phyloP scores from a whole-genome alignment of 768 basidiomycete species.

The Leccinum incarnatum region DNA sequence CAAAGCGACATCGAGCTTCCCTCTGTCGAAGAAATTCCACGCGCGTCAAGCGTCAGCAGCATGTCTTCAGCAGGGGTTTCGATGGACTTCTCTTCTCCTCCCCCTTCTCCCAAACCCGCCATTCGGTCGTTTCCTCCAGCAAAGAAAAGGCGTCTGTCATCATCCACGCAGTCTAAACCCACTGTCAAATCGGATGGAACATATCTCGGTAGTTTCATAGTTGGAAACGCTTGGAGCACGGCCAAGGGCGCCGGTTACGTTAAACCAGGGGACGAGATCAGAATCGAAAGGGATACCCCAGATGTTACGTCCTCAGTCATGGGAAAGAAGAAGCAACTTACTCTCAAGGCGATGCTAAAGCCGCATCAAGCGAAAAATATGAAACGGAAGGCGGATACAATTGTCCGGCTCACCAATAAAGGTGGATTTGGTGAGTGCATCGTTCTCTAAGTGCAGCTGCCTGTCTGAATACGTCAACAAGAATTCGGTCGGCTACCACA shows the following conservation, averaged over 20 bases:
- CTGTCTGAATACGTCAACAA: constrained; percentile 24
- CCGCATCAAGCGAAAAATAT: constrained; percentile 43
- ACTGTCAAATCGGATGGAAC: constrained; percentile 24
- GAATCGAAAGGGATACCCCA: constrained; percentile 53
- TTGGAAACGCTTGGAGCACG: constrained; percentile 78
- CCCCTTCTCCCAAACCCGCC: constrained; percentile 10
- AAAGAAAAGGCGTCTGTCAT: constrained; percentile 54
- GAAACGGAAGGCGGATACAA: constrained; percentile 57
- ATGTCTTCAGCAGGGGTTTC: constrained; percentile 30
- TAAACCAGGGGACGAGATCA: constrained; percentile 57
- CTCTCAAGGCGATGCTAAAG: constrained; percentile 66
- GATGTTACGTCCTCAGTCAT: constrained; percentile 30
- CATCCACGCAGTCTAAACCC: constrained; percentile 16
- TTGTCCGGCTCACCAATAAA: constrained; percentile 64
- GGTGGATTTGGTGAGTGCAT: constrained; percentile 59
- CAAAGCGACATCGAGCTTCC: constrained; percentile 37
- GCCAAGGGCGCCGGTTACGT: constrained; percentile 71
- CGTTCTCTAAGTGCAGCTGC: not conserved
- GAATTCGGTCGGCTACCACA: constrained; percentile 79
- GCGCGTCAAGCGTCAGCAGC: constrained; percentile 43
- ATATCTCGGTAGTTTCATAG: constrained; percentile 67
- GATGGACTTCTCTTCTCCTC: constrained; percentile 28
- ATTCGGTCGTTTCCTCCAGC: constrained; percentile 33
- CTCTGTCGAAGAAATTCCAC: constrained; percentile 30
- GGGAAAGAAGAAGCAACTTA: constrained; percentile 59